Percentiles rank a stretch among this genome's conserved stretches.
Evolutionary conservation across 1,284 basidiomycete species (phyloP).

Genomic region (Cryptococcus amylolentus): DNA sequence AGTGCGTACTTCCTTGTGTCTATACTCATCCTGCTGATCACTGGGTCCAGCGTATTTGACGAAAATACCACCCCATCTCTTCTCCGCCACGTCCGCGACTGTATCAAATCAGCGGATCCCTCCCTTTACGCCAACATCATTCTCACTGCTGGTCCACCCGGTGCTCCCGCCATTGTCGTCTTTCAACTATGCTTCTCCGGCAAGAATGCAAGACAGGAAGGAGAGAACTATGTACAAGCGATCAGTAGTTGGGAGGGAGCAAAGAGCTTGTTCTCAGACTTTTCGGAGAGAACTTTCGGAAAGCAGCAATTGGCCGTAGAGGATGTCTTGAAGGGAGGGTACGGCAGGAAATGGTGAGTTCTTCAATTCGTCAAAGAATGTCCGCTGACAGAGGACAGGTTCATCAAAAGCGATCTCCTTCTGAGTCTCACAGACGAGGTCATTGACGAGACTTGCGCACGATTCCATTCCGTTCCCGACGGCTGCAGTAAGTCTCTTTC

Average conservation of each 20-base stretch:
- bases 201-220: slow-evolving; percentile 58
- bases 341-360: slow-evolving; percentile 69
- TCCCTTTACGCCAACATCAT: slow-evolving; percentile 85
- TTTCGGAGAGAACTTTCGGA: slow-evolving; percentile 80
- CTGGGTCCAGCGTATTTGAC: slow-evolving; percentile 66
- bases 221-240: slow-evolving; percentile 71
- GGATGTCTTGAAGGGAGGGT: slow-evolving; percentile 78
- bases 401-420: slow-evolving; percentile 76
- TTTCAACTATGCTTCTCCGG: slow-evolving; percentile 87
- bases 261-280: slow-evolving; percentile 74
- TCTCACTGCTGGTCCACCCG: slow-evolving; percentile 77
- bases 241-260: slow-evolving; percentile 77
- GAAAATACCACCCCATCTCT: slow-evolving; percentile 76
- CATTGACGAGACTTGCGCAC: slow-evolving; percentile 72
- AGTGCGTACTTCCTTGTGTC: slow-evolving; percentile 54
- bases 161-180: slow-evolving; percentile 75
- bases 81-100: slow-evolving; percentile 86
- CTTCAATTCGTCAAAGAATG: not conserved
- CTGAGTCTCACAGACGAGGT: slow-evolving; percentile 76
- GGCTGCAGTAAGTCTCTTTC: slow-evolving; percentile 66
- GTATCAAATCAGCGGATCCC: slow-evolving; percentile 77
- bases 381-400: slow-evolving; percentile 41
- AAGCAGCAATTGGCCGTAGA: slow-evolving; percentile 86
- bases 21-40: not conserved
- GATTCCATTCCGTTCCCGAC: slow-evolving; percentile 74